Percentiles rank a stretch among this genome's conserved stretches.
Evolutionary conservation across 2,329 filamentous ascomycete species (phyloP).

Genomic region (Nigrospora oryzae): DNA sequence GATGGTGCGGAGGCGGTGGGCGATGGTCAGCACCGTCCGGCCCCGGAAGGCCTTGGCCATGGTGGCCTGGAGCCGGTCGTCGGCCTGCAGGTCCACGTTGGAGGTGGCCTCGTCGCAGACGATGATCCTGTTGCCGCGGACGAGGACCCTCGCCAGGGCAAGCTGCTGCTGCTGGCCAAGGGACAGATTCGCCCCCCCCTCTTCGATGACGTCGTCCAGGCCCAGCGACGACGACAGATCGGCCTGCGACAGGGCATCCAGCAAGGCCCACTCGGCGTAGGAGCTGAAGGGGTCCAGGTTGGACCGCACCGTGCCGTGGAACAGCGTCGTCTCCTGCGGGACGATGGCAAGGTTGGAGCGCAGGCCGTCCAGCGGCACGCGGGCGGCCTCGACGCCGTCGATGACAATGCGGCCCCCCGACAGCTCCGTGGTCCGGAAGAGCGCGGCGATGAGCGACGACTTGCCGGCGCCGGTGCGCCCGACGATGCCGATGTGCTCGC

Average conservation of each 20-base stretch:
- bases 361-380: conserved; percentile 30
- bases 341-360: conserved; percentile 47
- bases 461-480: conserved; percentile 42
- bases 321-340: conserved; percentile 46
- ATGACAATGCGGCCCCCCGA: conserved; percentile 43
- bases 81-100: conserved; percentile 55
- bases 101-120: conserved; percentile 67
- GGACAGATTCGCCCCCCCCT: conserved; percentile 30
- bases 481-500: conserved; percentile 36
- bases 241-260: conserved; percentile 34
- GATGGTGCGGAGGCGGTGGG: conserved; percentile 36
- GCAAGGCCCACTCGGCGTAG: conserved; percentile 21
- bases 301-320: conserved; percentile 51
- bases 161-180: conserved; percentile 52
- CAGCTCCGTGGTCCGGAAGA: conserved; percentile 52
- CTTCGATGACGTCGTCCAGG: conserved; percentile 48
- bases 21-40: background rate
- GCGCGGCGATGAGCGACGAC: conserved; percentile 48
- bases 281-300: conserved; percentile 32
- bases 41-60: conserved; percentile 11
- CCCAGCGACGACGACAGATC: conserved; percentile 46
- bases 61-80: conserved; percentile 45
- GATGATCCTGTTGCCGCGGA: conserved; percentile 62
- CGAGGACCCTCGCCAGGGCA: conserved; percentile 56
- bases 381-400: conserved; percentile 47